Base-by-base conservation (phyloP, 257 asterid genomes). In the Asclepias syriaca region DNA sequence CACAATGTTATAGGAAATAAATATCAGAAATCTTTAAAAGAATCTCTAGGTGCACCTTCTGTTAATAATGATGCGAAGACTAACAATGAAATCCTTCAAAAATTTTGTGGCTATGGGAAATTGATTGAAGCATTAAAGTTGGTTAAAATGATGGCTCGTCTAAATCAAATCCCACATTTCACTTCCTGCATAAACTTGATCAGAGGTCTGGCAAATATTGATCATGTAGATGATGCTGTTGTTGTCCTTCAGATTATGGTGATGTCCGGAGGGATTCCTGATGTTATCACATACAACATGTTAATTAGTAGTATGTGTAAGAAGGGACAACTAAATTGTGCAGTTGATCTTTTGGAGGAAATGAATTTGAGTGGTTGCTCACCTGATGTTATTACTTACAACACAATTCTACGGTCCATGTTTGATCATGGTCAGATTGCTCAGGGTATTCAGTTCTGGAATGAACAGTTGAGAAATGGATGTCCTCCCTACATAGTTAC, bases 321-420 rank as follows among this genome's bases (percentile, higher is more conserved):
- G 82, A 93, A 84, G 77, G 82, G 80, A 73, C 77, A 56, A 69
- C 79, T 93, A 49, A 50, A 74, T 11, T 77, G 77, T 54, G 97
- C 98, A 16, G 55, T 90, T 65, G 90, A 78, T 81, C 69, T 89
- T 69, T 75, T 88, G 82, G 89, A 85, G 46, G 79, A 75, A 76
- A 93, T 93, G 97, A 93, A 89, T 81, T 80, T 85, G 85, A 85
- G 96, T 74, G 98, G 97, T 53, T 93, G 97, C 83, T 83, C 88
- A 27, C 98, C 98, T 1, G 92, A 90, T 84, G 85, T 86, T 18
- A 87, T 93, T 60, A 87, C 92, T 53, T 93, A 72, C 72, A 93
- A 90, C 78, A 87, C 95, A 7, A 80, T 93, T 72, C 70, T 90
- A 32, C 88, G 96, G 63, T 85, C 87, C 69, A 85, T 93, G 89